A percentile compares a stretch with the other conserved stretches of the same genome.
Evolutionary conservation across 805 yeast genomes (phyloP).

Genomic region (Metschnikowia lochheadii): DNA sequence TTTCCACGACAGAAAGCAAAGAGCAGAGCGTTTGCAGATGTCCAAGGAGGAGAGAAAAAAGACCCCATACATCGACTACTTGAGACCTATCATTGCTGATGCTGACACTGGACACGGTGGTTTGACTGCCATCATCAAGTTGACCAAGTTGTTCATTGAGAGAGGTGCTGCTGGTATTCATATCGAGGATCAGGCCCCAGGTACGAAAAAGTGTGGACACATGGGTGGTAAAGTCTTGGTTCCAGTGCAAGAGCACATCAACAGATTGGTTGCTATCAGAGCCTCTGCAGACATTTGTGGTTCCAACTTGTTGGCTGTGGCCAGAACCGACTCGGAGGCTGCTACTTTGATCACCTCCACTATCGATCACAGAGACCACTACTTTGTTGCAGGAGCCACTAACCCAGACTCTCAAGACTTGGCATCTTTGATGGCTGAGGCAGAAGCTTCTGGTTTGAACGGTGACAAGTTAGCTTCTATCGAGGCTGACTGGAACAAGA

Average conservation of each 20-base stretch:
- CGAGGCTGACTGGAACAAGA: conserved; percentile 77
- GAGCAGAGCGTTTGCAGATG: conserved; percentile 68
- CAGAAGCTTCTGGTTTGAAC: conserved; percentile 68
- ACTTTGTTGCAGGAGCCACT: conserved; percentile 85
- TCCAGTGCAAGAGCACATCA: conserved; percentile 96
- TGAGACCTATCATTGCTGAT: conserved; percentile 94
- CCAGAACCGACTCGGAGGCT: conserved; percentile 97
- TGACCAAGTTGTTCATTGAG: conserved; percentile 93
- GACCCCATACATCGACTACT: conserved; percentile 74
- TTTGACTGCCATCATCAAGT: conserved; percentile 89
- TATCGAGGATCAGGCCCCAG: conserved; percentile 98
- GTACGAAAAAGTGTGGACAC: conserved; percentile 98
- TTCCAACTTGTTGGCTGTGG: conserved; percentile 79
- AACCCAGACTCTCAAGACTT: conserved; percentile 76
- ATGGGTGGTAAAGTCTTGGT: conserved; percentile 98
- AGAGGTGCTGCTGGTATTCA: conserved; percentile 99
- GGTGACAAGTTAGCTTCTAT: conserved; percentile 68
- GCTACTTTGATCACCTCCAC: conserved; percentile 93
- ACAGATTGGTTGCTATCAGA: conserved; percentile 88
- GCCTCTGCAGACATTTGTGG: conserved; percentile 94
- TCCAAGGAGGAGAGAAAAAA: conserved; percentile 64
- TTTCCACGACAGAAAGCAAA: conserved; percentile 96
- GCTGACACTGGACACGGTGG: conserved; percentile 99
- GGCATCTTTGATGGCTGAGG: conserved; percentile 73
- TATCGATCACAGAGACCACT: conserved; percentile 92